These are phyloP conservation scores for Bisporella sp. DNA, from an alignment of 2,329 filamentous ascomycete species.

Conservation along the genomic window DNA sequence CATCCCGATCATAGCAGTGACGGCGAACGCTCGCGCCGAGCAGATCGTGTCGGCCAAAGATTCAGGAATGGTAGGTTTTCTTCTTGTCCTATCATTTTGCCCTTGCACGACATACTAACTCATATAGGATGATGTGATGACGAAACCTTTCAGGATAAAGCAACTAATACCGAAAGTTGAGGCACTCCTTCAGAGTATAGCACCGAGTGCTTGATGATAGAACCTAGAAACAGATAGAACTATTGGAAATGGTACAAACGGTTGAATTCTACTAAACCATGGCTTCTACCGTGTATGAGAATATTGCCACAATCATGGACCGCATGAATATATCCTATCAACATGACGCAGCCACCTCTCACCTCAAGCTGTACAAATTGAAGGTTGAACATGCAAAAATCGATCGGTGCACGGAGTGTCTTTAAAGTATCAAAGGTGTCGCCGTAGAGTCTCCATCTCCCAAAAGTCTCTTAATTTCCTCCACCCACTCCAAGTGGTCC, in stretches of 20 bases:
- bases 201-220: background rate
- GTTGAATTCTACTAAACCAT: too few relatives aligned
- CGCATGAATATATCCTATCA: background rate
- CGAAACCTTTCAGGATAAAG: conserved; percentile 67
- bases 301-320: too few relatives aligned
- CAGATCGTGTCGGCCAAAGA: conserved; percentile 63
- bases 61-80: conserved; percentile 58
- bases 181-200: conserved; percentile 26
- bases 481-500: too few relatives aligned
- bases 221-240: too few relatives aligned
- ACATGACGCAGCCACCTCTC: background rate
- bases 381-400: too few relatives aligned
- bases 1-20: conserved; percentile 68
- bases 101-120: conserved; percentile 7
- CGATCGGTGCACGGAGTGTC: too few relatives aligned
- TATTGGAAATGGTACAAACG: too few relatives aligned
- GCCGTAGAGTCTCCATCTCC: too few relatives aligned
- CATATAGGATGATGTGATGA: conserved; percentile 63
- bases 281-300: too few relatives aligned
- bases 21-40: conserved; percentile 70
- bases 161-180: conserved; percentile 61
- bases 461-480: too few relatives aligned
- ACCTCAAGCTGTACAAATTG: background rate
- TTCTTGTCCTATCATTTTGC: background rate
- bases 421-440: too few relatives aligned